Conservation (phyloP, 352 stramenopile species). For the Plasmopara viticola region DNA sequence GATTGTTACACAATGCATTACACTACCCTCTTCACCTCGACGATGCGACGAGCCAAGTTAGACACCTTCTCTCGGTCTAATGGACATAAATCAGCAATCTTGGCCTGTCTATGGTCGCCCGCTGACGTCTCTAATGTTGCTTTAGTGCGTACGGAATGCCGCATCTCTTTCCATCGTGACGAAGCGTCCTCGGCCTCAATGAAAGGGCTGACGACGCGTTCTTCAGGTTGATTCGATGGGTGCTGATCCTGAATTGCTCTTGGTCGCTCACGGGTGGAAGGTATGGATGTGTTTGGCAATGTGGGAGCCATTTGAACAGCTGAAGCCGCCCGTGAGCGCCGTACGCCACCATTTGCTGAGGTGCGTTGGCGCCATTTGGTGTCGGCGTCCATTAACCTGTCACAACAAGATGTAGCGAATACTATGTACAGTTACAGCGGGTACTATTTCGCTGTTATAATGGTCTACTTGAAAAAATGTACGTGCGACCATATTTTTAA, state of each 20-base stretch:
- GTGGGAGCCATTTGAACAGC: slow-evolving; percentile 1
- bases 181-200: slow-evolving; percentile 9
- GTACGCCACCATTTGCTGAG: neutral
- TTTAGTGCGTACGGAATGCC: slow-evolving; percentile 53
- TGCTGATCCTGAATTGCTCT: neutral
- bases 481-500: no score
- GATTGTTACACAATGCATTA: neutral
- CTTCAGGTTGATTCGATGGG: slow-evolving; percentile 12
- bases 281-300: slow-evolving; percentile 4
- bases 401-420: neutral
- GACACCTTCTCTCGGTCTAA: slow-evolving; percentile 76
- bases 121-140: slow-evolving; percentile 37
- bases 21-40: slow-evolving; percentile 35
- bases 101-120: slow-evolving; percentile 18
- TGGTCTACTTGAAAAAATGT: no score
- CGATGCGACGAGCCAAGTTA: slow-evolving; percentile 66
- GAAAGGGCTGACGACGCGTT: slow-evolving; percentile 3
- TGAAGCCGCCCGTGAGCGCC: slow-evolving; percentile 9
- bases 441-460: no score
- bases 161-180: slow-evolving; percentile 65
- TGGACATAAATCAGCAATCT: slow-evolving; percentile 63
- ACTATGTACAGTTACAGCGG: neutral
- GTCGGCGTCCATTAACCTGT: slow-evolving; percentile 18
- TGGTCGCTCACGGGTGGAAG: slow-evolving; percentile 4
- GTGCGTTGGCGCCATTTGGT: slow-evolving; percentile 10